These are phyloP conservation scores for Apophysomyces trapeziformis DNA, from an alignment of 371 early-diverging fungal species.

Conservation along the genomic window DNA sequence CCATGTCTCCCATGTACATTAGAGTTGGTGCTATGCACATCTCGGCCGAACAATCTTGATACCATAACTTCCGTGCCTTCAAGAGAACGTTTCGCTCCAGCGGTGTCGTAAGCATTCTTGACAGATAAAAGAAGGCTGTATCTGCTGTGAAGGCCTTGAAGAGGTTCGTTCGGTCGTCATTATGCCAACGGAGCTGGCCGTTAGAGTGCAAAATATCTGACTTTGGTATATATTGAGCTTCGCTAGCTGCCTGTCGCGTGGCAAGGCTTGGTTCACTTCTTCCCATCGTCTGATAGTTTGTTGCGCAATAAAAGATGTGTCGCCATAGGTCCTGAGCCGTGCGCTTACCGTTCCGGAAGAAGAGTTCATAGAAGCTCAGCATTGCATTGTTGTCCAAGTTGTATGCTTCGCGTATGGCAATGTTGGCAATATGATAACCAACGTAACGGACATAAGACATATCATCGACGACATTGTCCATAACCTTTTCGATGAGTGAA, in stretches of 20 bases:
- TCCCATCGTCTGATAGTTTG: neutral
- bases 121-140: neutral
- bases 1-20: neutral
- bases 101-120: neutral
- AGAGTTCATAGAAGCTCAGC: neutral
- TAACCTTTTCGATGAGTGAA: too few species aligned
- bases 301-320: conserved; percentile 12
- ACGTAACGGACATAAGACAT: too few species aligned
- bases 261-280: neutral
- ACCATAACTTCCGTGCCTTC: conserved; percentile 12
- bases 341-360: neutral
- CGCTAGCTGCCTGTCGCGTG: neutral
- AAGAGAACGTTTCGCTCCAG: conserved; percentile 9
- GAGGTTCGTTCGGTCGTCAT: neutral
- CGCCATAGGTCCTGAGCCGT: conserved; percentile 4
- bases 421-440: neutral
- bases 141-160: conserved; percentile 14
- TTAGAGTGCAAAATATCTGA: neutral
- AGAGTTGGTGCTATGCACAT: conserved; percentile 1
- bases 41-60: neutral
- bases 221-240: neutral
- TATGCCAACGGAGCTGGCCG: neutral
- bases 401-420: conserved; percentile 6
- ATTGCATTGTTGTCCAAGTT: neutral
- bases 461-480: too few species aligned